These are phyloP conservation scores for Sequoiadendron giganteum DNA, from an alignment of 75 land plant genomes.

Conservation along the genomic window DNA sequence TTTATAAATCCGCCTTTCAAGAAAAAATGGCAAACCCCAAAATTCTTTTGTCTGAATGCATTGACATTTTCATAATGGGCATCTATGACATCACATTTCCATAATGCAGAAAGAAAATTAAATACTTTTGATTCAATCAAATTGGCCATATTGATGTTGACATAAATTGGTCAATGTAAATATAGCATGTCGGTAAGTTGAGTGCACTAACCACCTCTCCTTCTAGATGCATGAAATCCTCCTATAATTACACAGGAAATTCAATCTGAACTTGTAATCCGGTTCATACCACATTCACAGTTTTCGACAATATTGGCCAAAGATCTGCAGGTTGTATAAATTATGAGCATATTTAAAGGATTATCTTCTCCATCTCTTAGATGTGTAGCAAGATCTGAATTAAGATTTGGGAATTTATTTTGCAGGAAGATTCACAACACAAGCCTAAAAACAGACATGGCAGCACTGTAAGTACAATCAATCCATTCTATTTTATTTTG, in stretches of 20 bases:
- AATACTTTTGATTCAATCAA: too few relatives aligned
- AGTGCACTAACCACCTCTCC: neutral
- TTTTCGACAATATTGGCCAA: neutral
- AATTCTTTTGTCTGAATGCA: too few relatives aligned
- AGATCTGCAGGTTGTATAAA: neutral
- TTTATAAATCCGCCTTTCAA: too few relatives aligned
- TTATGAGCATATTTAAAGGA: neutral
- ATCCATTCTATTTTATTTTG: neutral
- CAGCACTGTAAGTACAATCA: neutral
- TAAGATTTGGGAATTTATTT: slow-evolving; percentile 3
- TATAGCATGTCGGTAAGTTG: too few relatives aligned
- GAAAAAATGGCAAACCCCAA: too few relatives aligned
- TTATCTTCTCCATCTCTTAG: neutral
- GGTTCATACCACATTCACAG: neutral
- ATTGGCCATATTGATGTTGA: too few relatives aligned
- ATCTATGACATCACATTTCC: too few relatives aligned
- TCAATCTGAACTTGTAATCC: neutral
- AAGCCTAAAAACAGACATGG: neutral
- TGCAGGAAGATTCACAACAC: neutral
- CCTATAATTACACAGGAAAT: neutral
- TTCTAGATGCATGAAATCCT: neutral
- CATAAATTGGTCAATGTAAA: too few relatives aligned
- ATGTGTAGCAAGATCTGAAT: neutral
- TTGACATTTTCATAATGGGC: too few relatives aligned
- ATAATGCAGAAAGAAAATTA: too few relatives aligned